Conservation (phyloP, 2,329 filamentous ascomycete species). For the Cordyceps javanica region DNA sequence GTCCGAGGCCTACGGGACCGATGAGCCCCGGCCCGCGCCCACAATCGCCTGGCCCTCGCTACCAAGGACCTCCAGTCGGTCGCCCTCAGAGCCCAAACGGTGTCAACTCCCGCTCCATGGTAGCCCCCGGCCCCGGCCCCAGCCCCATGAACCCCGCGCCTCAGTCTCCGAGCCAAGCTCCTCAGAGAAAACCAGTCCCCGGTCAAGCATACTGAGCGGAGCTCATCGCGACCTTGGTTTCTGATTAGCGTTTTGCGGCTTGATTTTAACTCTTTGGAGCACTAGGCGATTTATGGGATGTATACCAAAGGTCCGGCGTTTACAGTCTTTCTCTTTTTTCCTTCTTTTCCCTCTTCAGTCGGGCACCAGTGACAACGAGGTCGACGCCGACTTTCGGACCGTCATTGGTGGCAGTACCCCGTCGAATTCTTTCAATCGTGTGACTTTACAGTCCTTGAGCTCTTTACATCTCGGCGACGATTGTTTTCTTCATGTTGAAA, state of each 20-base stretch:
- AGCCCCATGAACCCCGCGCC: conserved; percentile 39
- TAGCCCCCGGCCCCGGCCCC: conserved; percentile 38
- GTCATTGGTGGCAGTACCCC: not conserved
- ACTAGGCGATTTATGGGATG: not conserved
- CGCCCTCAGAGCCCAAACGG: conserved; percentile 38
- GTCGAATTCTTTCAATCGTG: conserved; percentile 20
- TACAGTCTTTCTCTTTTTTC: conserved; percentile 12
- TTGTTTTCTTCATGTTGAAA: conserved; percentile 2
- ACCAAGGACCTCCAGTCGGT: conserved; percentile 25
- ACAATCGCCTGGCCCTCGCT: conserved; percentile 29
- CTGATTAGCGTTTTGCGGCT: conserved; percentile 1
- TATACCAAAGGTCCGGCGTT: conserved; percentile 21
- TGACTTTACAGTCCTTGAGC: not conserved
- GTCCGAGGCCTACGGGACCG: conserved; percentile 8
- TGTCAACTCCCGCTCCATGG: conserved; percentile 32
- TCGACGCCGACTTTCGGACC: too few relatives aligned
- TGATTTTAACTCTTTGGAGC: not conserved
- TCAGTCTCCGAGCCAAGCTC: conserved; percentile 25
- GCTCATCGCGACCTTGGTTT: conserved; percentile 5
- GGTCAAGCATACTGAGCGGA: conserved; percentile 42
- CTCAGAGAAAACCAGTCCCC: conserved; percentile 45
- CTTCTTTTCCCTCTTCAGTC: conserved; percentile 9
- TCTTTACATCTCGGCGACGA: not conserved
- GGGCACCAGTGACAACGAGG: too few relatives aligned
- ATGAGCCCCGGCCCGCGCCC: conserved; percentile 10